Base-by-base conservation (phyloP, 306 rosid genomes). In the Prunus mume region DNA sequence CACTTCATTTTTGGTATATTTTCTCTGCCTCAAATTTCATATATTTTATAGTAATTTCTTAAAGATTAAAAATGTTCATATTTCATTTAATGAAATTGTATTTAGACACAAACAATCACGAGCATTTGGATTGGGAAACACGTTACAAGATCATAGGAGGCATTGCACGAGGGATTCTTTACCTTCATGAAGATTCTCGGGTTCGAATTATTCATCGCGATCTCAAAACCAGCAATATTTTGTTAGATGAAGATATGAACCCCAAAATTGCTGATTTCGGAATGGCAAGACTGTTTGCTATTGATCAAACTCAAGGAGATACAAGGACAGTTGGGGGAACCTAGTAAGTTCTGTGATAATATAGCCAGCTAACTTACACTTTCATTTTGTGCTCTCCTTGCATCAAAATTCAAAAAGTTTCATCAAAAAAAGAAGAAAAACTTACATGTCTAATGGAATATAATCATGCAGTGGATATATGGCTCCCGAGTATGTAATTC, bases 401-500 rank as follows among this genome's bases (percentile, higher is more conserved):
- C 38, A 32, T n/a, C 12, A 55, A 15, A 50, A 3, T 14, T 50
- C 19, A 8, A 9, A 55, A 66, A 5, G 9, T 15, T 25, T 9
- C 68, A 32, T 63, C 4, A 5, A 7, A 7, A 52, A 51, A 7
- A 10, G 12, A 2, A 9, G 3, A 17, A 20, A 19, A 13, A 34
- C 19, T 7, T 32, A 4, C 18, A 17, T 17, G 4, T 28, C 19
- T 24, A 28, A 2, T 67, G 32, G 18, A 32, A 17, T 24, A 14
- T 3, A n/a, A 30, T 69, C 18, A 2, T 15, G 14, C 50, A 77
- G 76, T 22, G 82, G 85, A 38, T 82, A 77, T 19, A 82, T 82
- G 82, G 58, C 85, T 47, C 82, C 85, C 0, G 85, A 73, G 9
- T 82, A 82, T 46, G 76, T 15, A 13, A 1, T 27, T 3, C 64